Conservation (phyloP, 805 yeast genomes). For the Nakazawaea molendinolei region DNA sequence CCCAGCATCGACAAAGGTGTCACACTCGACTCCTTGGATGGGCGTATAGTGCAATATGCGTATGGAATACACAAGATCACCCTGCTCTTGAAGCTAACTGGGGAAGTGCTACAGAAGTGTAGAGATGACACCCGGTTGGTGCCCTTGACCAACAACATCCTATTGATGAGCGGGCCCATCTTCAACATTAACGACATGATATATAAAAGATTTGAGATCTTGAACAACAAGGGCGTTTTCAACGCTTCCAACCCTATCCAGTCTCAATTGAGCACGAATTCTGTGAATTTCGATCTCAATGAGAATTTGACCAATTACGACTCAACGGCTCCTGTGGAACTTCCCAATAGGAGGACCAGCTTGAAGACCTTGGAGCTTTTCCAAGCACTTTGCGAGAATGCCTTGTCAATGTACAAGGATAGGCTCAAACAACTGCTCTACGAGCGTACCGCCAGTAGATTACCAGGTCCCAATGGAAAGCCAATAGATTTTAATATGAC, state of each 20-base stretch:
- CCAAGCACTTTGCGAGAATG: conserved; percentile 22
- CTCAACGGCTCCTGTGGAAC: conserved; percentile 19
- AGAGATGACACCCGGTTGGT: conserved; percentile 18
- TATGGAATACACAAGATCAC: conserved; percentile 44
- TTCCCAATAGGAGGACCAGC: conserved; percentile 22
- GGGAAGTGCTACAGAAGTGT: conserved; percentile 16
- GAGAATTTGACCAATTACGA: conserved; percentile 27
- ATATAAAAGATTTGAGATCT: conserved; percentile 30
- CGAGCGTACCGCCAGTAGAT: conserved; percentile 16
- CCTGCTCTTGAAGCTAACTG: conserved; percentile 28
- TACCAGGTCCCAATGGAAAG: conserved; percentile 12
- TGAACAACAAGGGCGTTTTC: conserved; percentile 32
- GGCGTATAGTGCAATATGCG: conserved; percentile 51
- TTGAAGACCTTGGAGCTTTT: conserved; percentile 21
- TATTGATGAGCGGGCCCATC: conserved; percentile 31
- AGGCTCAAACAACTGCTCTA: conserved; percentile 19
- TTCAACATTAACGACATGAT: conserved; percentile 34
- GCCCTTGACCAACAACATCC: conserved; percentile 28
- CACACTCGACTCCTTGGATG: conserved; percentile 42
- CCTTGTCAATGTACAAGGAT: conserved; percentile 21
- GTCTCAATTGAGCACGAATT: conserved; percentile 30
- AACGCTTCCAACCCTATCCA: conserved; percentile 34
- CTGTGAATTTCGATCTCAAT: conserved; percentile 26
- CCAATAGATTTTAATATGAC: conserved; percentile 13
- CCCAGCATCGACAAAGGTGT: conserved; percentile 26